A percentile compares a stretch with the other conserved stretches of the same genome.
Conservation (phyloP, 2,329 filamentous ascomycete genomes). For the Xenoacremonium recifei region DNA sequence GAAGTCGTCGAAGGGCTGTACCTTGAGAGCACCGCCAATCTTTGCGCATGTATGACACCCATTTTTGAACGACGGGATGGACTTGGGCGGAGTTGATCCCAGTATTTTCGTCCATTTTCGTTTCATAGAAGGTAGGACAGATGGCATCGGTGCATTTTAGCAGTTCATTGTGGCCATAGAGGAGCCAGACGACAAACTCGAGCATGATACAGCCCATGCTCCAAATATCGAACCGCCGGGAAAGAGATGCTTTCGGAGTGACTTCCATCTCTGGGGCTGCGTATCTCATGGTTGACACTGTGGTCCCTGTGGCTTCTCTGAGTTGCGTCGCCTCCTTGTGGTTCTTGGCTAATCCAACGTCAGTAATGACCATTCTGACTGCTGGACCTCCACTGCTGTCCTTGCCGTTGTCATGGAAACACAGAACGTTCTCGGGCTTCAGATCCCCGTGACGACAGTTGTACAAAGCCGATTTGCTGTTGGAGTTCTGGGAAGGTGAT, state of each 20-base stretch:
- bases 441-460: conserved; percentile 10
- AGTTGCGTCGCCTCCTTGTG: conserved; percentile 1
- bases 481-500: too few relatives aligned
- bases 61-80: conserved; percentile 1
- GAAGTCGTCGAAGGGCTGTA: conserved; percentile 1
- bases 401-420: neutral
- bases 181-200: conserved; percentile 25
- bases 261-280: conserved; percentile 4
- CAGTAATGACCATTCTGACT: conserved; percentile 7
- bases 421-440: conserved; percentile 23
- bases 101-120: neutral
- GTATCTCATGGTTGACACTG: conserved; percentile 1
- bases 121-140: neutral
- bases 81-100: neutral
- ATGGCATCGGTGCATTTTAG: neutral
- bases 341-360: conserved; percentile 3
- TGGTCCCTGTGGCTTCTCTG: neutral
- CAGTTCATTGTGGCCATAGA: conserved; percentile 6
- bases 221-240: conserved; percentile 26
- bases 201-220: conserved; percentile 27
- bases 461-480: too few relatives aligned
- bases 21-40: conserved; percentile 4
- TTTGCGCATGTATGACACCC: conserved; percentile 4
- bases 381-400: neutral
- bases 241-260: conserved; percentile 2